Percentiles rank a stretch among this genome's conserved stretches.
phyloP scores from a whole-genome alignment of 2,329 filamentous ascomycete genomes.

The Zymoseptoria brevis region DNA sequence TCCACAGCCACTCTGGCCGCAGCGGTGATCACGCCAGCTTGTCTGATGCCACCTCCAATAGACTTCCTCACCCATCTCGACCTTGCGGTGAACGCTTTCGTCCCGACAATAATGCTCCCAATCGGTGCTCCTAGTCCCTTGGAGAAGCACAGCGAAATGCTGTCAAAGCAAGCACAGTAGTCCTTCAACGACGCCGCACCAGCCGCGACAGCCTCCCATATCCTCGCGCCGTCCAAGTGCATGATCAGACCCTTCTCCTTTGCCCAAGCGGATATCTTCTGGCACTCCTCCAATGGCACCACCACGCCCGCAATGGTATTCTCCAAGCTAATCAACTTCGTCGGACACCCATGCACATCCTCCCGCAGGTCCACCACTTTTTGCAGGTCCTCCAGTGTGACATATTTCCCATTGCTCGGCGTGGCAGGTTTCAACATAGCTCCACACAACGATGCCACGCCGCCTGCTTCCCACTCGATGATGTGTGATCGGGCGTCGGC shows the following conservation, averaged over 20 bases:
- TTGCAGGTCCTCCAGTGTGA: slow-evolving; percentile 70
- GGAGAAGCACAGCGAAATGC: slow-evolving; percentile 68
- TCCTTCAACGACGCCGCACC: slow-evolving; percentile 60
- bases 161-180: slow-evolving; percentile 63
- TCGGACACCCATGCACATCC: slow-evolving; percentile 72
- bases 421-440: slow-evolving; percentile 60
- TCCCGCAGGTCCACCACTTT: slow-evolving; percentile 57
- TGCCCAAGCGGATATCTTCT: slow-evolving; percentile 61
- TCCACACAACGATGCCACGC: slow-evolving; percentile 62
- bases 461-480: slow-evolving; percentile 59
- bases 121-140: slow-evolving; percentile 78
- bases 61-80: slow-evolving; percentile 72
- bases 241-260: slow-evolving; percentile 55
- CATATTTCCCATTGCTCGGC: slow-evolving; percentile 62
- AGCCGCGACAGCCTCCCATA: slow-evolving; percentile 73
- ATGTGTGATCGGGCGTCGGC: slow-evolving; percentile 76
- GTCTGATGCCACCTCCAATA: slow-evolving; percentile 70
- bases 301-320: slow-evolving; percentile 77
- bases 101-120: slow-evolving; percentile 63
- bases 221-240: slow-evolving; percentile 70
- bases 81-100: slow-evolving; percentile 52
- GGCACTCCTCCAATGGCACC: slow-evolving; percentile 65
- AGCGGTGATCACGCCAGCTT: slow-evolving; percentile 67
- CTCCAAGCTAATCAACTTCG: slow-evolving; percentile 72
- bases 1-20: slow-evolving; percentile 70